Evolutionary conservation across 108 stramenopile species (phyloP), one percentile per base, ranked within the genome.

Genomic region (Nitzschia putrida): DNA sequence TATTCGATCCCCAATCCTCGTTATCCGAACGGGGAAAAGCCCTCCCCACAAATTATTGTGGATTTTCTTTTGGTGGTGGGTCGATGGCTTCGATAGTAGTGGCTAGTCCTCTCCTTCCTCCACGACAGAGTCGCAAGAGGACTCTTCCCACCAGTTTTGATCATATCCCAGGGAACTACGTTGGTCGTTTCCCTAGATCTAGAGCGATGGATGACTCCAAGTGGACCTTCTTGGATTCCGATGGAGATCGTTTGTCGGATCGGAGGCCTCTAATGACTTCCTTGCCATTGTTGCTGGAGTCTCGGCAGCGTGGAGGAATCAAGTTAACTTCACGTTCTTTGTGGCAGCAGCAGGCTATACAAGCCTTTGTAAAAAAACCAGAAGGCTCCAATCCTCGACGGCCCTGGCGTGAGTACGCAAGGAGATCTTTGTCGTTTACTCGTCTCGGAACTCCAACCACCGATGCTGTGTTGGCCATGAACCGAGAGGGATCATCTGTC

Each of bases 41-140:
- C 29, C 29, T 1, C 29, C n/a, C 29, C 29, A 34, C 29, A 34
- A 34, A 34, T 34, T 34, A 34, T 34, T 34, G 29, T 34, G 29
- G 82, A 83, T 58, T 86, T 86, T 49, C 82, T 86, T 41, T 55
- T 86, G 43, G 85, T 83, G 47, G 82, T 82, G 18, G 85, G 83
- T 43, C 72, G 83, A 52, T 88, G 87, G 87, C 84, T 88, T 64
- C 83, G 76, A 76, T 38, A 49, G 47, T 49, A 49, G 14, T 49
- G n/a, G 18, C 18, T 49, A 18, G 47, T 16, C 47, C 56, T 24
- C n/a, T 57, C 14, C 26, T 23, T 23, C 11, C 16, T 29, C 61
- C 13, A 29, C 50, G 52, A 29, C 50, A 51, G 21, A 44, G 65
- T 0, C 65, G 65, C 51, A 66, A 66, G 52, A 66, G 52, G 52